Conservation (phyloP, 2,329 filamentous ascomycete species). For the Diaporthe vaccinii region DNA sequence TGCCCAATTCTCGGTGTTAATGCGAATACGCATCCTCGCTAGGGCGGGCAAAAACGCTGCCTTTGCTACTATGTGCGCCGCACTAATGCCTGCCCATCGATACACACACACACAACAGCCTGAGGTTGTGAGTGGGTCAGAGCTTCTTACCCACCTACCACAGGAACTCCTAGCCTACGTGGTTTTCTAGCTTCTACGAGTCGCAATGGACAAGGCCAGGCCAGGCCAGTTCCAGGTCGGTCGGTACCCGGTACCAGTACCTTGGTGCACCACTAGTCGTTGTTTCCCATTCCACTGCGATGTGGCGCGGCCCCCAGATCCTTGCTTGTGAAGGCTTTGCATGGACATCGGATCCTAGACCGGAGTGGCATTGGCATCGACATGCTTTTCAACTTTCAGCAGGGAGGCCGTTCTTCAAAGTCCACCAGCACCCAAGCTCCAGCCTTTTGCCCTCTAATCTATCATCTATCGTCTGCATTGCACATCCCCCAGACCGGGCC, state of each 20-base stretch:
- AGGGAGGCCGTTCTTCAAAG: conserved; percentile 24
- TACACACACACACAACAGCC: background rate
- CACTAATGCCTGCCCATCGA: conserved; percentile 21
- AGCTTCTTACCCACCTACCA: background rate
- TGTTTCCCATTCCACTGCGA: background rate
- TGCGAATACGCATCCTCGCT: background rate
- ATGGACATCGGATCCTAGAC: conserved; percentile 30
- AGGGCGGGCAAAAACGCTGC: background rate
- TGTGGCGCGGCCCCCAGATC: conserved; percentile 29
- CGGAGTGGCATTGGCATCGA: conserved; percentile 31
- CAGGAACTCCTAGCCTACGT: background rate
- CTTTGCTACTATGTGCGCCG: background rate
- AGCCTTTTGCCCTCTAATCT: conserved; percentile 11
- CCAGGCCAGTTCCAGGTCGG: conserved; percentile 6
- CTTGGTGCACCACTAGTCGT: conserved; percentile 14
- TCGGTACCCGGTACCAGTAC: background rate
- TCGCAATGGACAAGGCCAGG: conserved; percentile 15
- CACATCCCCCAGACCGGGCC: conserved; percentile 9
- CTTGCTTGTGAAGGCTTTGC: conserved; percentile 36
- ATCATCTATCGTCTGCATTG: conserved; percentile 20
- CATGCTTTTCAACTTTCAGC: conserved; percentile 34
- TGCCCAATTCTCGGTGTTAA: conserved; percentile 13
- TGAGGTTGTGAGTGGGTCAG: conserved; percentile 21
- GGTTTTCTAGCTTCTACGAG: conserved; percentile 21
- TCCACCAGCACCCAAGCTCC: conserved; percentile 9